Evolutionary conservation across 1,284 basidiomycete genomes (phyloP), one percentile per base, ranked within the genome.

Genomic region (Malassezia psittaci): DNA sequence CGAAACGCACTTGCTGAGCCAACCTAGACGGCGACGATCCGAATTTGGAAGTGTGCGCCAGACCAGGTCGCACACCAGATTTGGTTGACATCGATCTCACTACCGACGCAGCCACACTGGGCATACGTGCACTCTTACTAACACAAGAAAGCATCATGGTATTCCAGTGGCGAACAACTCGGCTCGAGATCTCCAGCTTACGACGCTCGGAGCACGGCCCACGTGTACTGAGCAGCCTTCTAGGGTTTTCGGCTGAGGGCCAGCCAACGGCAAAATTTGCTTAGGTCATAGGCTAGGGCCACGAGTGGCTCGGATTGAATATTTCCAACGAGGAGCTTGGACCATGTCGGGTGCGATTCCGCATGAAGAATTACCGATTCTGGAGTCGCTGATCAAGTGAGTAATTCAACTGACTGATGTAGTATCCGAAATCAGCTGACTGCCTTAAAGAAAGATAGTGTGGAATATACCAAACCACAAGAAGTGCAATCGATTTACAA

Each of bases 401-500:
- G 81, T 77, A 42, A 29, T 57, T 43, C 46, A 79, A 34, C 39
- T 50, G 15, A 50, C 46, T 29, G 24, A 4, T 3, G 64, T 38
- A 90, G 87, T 77, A 94, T 96, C 74, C 84, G 93, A 53, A 93
- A 94, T 77, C 83, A 80, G 1, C 73, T 75, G 33, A 89, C 87
- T 5, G 88, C 84, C 29, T 82, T 90, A 74, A 90, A 90, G 81
- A 87, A 86, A 80, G 85, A 90, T 78, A 81, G 87, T 68, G 83
- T 83, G 65, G 83, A 88, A 65, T 93, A 85, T 78, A 88, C 91
- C 77, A 88, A 90, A 68, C 81, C 88, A 2, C 85, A 87, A 63
- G 93, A 93, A 79, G 93, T 98, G 53, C 86, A 94, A 76, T 81
- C 83, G 43, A 84, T 96, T 62, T 96, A 96, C 80, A 87, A 90